Conservation (phyloP, 495 filamentous ascomycete species). For the Aspergillus panamensis region DNA sequence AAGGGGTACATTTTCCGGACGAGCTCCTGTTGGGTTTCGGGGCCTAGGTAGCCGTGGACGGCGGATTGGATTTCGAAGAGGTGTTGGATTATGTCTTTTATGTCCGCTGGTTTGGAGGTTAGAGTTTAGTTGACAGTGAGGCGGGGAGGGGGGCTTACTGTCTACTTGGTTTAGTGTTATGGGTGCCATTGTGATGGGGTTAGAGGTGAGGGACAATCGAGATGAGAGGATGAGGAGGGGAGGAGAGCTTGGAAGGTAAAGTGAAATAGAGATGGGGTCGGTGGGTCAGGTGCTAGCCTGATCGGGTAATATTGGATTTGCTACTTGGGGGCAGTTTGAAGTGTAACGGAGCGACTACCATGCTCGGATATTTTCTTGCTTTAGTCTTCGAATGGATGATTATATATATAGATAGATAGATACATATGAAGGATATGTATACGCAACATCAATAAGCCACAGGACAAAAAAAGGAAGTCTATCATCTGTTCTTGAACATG, state of each 20-base stretch:
- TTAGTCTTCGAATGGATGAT: not conserved
- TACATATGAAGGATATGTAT: not conserved
- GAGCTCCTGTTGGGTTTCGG: slow-evolving; percentile 58
- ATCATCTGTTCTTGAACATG: slow-evolving; percentile 2
- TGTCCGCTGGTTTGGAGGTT: slow-evolving; percentile 30
- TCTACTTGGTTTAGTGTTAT: slow-evolving; percentile 47
- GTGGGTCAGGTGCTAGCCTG: not conserved
- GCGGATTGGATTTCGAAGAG: slow-evolving; percentile 79
- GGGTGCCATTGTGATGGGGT: slow-evolving; percentile 37
- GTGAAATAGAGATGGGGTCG: slow-evolving; percentile 24
- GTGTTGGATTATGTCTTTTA: slow-evolving; percentile 69
- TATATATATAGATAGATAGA: not conserved
- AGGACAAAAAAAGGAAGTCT: not conserved
- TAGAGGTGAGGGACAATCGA: not conserved
- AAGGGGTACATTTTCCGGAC: slow-evolving; percentile 56
- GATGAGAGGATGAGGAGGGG: slow-evolving; percentile 10
- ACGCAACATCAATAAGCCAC: not conserved
- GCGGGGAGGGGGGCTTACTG: slow-evolving; percentile 32
- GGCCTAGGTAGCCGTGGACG: slow-evolving; percentile 66
- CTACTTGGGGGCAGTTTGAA: not conserved
- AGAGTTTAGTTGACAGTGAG: slow-evolving; percentile 12
- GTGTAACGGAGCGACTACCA: not conserved
- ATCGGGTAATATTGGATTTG: slow-evolving; percentile 2
- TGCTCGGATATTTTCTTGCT: not conserved
- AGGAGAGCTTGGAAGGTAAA: slow-evolving; percentile 2